phyloP scores from a whole-genome alignment of 1,284 basidiomycete species.

The Leccinum angustisporum region DNA sequence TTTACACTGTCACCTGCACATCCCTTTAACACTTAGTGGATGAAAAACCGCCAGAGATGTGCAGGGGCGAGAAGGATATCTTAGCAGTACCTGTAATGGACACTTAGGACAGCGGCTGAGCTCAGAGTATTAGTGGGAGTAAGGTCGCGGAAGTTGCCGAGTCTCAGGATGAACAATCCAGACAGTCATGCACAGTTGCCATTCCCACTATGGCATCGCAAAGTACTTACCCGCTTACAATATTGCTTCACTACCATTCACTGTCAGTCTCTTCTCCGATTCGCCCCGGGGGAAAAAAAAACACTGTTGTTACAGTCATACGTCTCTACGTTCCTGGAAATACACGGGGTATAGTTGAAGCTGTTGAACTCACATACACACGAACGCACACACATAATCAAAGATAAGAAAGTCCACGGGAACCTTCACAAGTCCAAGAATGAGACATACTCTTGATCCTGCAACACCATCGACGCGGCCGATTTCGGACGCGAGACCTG shows the following conservation, averaged over 20 bases:
- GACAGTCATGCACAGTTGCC: not conserved
- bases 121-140: no score
- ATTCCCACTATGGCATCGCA: no score
- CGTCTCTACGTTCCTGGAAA: not conserved
- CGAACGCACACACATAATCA: not conserved
- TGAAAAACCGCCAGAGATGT: not conserved
- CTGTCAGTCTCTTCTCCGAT: not conserved
- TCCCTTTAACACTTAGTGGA: not conserved
- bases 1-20: not conserved
- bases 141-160: not conserved
- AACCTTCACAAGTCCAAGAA: conserved; percentile 27
- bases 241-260: not conserved
- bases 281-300: not conserved
- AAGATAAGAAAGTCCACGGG: not conserved
- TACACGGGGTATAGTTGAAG: not conserved
- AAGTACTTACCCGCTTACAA: not conserved
- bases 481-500: not conserved
- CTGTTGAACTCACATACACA: not conserved
- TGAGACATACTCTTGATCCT: conserved; percentile 29
- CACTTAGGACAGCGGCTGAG: no score
- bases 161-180: no score
- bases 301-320: not conserved
- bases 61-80: not conserved
- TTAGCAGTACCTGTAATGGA: not conserved
- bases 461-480: conserved; percentile 12